Evolutionary conservation across 768 basidiomycete species (phyloP).

Genomic region (Phanerochaete carnosa): DNA sequence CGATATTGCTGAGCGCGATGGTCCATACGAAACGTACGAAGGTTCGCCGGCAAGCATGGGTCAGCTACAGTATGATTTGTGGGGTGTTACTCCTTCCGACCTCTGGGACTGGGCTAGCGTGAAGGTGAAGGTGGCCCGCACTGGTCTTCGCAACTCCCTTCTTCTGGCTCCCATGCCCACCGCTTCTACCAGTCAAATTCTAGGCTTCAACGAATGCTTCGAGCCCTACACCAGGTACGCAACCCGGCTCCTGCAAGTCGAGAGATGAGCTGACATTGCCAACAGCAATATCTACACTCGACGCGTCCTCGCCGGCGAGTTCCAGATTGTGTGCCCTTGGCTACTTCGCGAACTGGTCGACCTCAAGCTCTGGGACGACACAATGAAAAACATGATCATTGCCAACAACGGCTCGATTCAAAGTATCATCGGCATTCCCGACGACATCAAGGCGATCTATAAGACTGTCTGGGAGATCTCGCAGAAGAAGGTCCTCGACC

Average conservation of each 20-base stretch:
- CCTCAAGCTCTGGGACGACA: conserved; percentile 92
- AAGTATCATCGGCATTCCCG: conserved; percentile 84
- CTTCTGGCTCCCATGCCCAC: conserved; percentile 98
- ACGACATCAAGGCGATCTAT: conserved; percentile 95
- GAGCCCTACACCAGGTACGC: conserved; percentile 93
- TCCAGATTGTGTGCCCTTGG: conserved; percentile 99
- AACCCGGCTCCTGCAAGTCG: not conserved
- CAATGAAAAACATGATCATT: conserved; percentile 99
- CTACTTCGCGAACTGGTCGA: conserved; percentile 97
- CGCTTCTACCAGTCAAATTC: conserved; percentile 96
- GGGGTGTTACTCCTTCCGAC: conserved; percentile 83
- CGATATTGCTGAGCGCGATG: conserved; percentile 77
- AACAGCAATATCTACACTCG: conserved; percentile 96
- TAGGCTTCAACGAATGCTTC: conserved; percentile 98
- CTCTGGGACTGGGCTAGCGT: conserved; percentile 93
- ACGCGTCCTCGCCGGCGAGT: conserved; percentile 98
- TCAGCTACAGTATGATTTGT: conserved; percentile 90
- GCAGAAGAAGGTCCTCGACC: conserved; percentile 97
- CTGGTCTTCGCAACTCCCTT: conserved; percentile 87
- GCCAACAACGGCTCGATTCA: conserved; percentile 91
- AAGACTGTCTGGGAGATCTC: conserved; percentile 99
- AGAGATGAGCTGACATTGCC: not conserved
- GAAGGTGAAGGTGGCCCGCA: conserved; percentile 79
- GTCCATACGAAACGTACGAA: conserved; percentile 84
- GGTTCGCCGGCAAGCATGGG: conserved; percentile 91